phyloP scores from a whole-genome alignment of 1,284 basidiomycete genomes.

The Moniliophthora roreri region DNA sequence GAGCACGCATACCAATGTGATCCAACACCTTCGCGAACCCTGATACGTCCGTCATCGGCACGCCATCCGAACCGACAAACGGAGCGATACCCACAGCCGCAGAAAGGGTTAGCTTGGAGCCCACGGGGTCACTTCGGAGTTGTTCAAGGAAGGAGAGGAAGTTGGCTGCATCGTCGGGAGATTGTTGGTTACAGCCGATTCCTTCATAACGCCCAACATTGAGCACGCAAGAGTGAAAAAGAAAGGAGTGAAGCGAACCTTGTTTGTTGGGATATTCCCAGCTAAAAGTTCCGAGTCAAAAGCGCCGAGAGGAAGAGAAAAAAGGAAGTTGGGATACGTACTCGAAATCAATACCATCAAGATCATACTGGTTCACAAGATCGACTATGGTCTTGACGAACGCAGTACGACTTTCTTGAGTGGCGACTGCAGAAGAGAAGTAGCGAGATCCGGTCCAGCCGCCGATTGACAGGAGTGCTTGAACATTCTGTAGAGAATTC shows the following conservation, averaged over 20 bases:
- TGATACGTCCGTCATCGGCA: conserved; percentile 66
- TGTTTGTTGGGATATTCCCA: conserved; percentile 81
- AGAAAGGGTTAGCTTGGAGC: conserved; percentile 64
- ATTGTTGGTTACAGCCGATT: not conserved
- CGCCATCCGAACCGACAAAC: conserved; percentile 62
- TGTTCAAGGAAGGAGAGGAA: conserved; percentile 75
- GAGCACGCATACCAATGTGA: conserved; percentile 47
- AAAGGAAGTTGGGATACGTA: conserved; percentile 22
- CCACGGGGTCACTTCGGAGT: conserved; percentile 46
- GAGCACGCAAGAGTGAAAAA: conserved; percentile 25
- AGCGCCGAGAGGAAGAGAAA: no score
- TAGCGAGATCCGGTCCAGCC: conserved; percentile 83
- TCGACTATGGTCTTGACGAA: conserved; percentile 68
- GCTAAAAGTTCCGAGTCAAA: conserved; percentile 35
- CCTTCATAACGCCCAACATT: no score
- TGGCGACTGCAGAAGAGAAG: conserved; percentile 77
- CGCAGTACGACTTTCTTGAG: conserved; percentile 56
- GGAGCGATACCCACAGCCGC: conserved; percentile 73
- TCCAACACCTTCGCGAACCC: conserved; percentile 72
- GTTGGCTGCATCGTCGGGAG: conserved; percentile 58
- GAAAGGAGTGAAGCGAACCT: conserved; percentile 69
- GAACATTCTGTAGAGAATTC: conserved; percentile 50
- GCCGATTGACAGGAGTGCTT: conserved; percentile 79
- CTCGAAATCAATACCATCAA: conserved; percentile 90
- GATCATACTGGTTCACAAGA: conserved; percentile 61